Evolutionary conservation across 2,329 filamentous ascomycete genomes (phyloP), one percentile per base, ranked within the genome.

Genomic region (Cercospora berteroae): DNA sequence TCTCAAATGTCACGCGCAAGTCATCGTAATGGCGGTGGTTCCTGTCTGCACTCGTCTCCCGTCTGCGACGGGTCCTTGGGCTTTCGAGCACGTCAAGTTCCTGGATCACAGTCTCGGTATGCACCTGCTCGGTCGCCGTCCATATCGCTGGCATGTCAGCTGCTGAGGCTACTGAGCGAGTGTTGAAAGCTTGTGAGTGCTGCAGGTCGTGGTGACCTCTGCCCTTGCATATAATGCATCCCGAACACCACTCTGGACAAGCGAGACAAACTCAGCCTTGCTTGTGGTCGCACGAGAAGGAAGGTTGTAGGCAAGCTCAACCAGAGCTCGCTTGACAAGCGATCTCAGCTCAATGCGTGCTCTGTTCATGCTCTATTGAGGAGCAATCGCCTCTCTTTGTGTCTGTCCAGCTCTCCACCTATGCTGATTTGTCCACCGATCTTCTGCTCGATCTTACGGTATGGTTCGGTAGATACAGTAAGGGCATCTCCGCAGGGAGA

Each of bases 1-100:
- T 68, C 44, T 60, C 50, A 12, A 57, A 42, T 9, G 39, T 60
- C 27, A 62, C 50, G 29, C 64, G 59, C 16, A 66, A 27, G 23
- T 63, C 20, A 13, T 58, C 27, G 27, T 63, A 65, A n/a, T 55
- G 27, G 10, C 59, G 33, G 13, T 27, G 39, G 7, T n/a, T n/a
- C 57, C 57, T 33, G 4, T 60, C 57, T 27, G 57, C 29, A 42
- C 57, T 60, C 13, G 57, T 60, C 18, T 60, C 57, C 23, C 57
- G 57, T 39, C 57, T 60, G 6, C 57, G 33, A 8, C 29, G 33
- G 10, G 57, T 42, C 12, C 57, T 33, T 8, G 57, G 57, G 25
- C 57, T 60, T 16, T 60, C 57, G 31, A 39, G 29, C 16, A 39
- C 57, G 23, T 60, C 57, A 39, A 60, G 57, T 23, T 60, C 20